Base-by-base conservation (phyloP, 495 filamentous ascomycete species). In the Penicillium argentinense region DNA sequence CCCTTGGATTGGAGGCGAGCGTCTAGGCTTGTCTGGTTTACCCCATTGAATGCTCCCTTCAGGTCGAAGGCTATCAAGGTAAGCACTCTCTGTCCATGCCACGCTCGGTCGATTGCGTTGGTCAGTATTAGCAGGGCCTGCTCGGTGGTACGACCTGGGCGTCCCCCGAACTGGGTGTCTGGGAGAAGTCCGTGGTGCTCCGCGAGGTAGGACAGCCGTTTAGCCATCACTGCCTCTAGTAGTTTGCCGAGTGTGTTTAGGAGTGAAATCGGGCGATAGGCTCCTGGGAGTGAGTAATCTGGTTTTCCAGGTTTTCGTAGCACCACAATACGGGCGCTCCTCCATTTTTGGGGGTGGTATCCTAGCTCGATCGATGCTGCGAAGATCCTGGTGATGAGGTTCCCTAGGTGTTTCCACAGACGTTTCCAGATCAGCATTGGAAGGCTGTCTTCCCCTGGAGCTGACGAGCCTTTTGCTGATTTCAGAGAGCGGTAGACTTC, bases 21-120 rank as follows among this genome's bases (percentile, higher is more conserved):
- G 18, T 63, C 54, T 1, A 67, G 62, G 42, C 46, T 64, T 2
- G n/a, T 16, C 17, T 49, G 28, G 9, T 60, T 62, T 0, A 67
- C 59, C 5, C 59, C 51, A 19, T 66, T 61, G 28, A 66, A 66
- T 24, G 56, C 62, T 1, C 59, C 54, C 38, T 62, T 66, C 5
- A 60, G 56, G 27, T 66, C 46, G 27, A 66, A 65, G 17, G 46
- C 39, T 1, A 66, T 23, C 0, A 63, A 43, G 32, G n/a, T n/a
- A n/a, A n/a, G n/a, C n/a, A n/a, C n/a, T n/a, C n/a, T n/a, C n/a
- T n/a, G 21, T 53, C 25, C 24, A 4, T 46, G 38, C 53, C 45
- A 66, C 9, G 59, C 62, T 42, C 24, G 47, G 48, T 63, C 48
- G 25, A 61, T 59, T 2, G 57, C 47, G 21, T 54, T 63, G 0